Base-by-base conservation (phyloP, 1,139 yeast genomes). In the Zygoascus meyerae region DNA sequence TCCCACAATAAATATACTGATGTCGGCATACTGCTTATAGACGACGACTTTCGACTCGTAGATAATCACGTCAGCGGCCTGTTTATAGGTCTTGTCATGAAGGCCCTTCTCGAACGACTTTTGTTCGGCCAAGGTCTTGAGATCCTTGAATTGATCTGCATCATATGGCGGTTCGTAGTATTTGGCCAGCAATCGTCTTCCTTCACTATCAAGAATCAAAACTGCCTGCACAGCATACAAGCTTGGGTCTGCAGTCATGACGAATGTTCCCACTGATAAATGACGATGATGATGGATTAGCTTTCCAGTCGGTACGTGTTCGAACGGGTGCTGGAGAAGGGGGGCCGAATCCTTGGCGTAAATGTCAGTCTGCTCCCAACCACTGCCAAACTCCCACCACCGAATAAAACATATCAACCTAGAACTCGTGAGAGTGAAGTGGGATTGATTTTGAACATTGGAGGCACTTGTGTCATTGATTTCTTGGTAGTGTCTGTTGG, bases 1-100 rank as follows among this genome's bases (percentile, higher is more conserved):
- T 34, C 92, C 95, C 52, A 87, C 71, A 32, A 89, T 67, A 60
- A 85, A 79, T 41, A 90, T 67, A 42, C 83, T 70, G 50, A 85
- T 80, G 64, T 92, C 96, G 40, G 83, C 75, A 48, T 73, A 67
- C 65, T 89, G 95, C 66, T 86, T 90, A 69, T 89, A 92, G 15
- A 86, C 82, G 30, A 67, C 63, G 53, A 87, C 73, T 56, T 81
- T 84, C 61, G 81, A 79, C 59, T 87, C 95, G 62, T 79, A 85
- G 44, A 92, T 73, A 56, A 87, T 69, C 48, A 92, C 80, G 60
- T 90, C 97, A 47, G 85, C 80, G 60, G 84, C 80, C 56, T 82
- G 82, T 62, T 89, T 86, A 66, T 78, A 78, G 32, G 95, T 82
- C 66, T 90, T 92, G 47, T 71, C 65, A 60, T 83, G 83, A 35